Evolutionary conservation across 2,329 filamentous ascomycete species (phyloP).

Genomic region (Graphiopsis chlorocephala): DNA sequence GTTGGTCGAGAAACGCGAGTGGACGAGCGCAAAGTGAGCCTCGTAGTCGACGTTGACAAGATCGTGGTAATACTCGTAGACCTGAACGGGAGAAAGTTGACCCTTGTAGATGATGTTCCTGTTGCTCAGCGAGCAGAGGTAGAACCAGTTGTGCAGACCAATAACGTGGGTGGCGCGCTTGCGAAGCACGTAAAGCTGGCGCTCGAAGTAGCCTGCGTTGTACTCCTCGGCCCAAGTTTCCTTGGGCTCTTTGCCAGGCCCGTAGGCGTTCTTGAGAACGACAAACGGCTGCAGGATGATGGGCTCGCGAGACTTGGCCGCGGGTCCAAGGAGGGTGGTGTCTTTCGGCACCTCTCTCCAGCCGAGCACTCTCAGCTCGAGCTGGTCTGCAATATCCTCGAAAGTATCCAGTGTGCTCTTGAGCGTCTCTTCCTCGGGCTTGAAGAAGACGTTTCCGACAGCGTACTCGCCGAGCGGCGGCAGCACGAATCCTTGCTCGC

Average conservation of each 20-base stretch:
- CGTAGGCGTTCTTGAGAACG: constrained; percentile 81
- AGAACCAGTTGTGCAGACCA: constrained; percentile 97
- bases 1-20: constrained; percentile 97
- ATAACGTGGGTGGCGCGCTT: constrained; percentile 95
- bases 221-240: constrained; percentile 75
- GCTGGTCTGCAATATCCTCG: constrained; percentile 84
- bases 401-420: constrained; percentile 89
- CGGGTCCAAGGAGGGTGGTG: constrained; percentile 87
- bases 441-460: constrained; percentile 97
- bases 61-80: constrained; percentile 98
- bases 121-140: constrained; percentile 93
- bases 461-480: constrained; percentile 91
- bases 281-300: constrained; percentile 95
- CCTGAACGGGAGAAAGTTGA: constrained; percentile 88
- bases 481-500: constrained; percentile 81
- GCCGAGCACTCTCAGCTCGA: constrained; percentile 86
- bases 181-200: constrained; percentile 87
- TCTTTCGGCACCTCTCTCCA: constrained; percentile 96
- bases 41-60: constrained; percentile 96
- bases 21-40: constrained; percentile 92
- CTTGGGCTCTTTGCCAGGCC: constrained; percentile 73
- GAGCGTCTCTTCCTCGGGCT: constrained; percentile 86
- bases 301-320: constrained; percentile 89
- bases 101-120: constrained; percentile 99
- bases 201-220: constrained; percentile 83